Evolutionary conservation across 306 rosid genomes (phyloP), one percentile per base, ranked within the genome.

Genomic region (Gastrolobium villosum): DNA sequence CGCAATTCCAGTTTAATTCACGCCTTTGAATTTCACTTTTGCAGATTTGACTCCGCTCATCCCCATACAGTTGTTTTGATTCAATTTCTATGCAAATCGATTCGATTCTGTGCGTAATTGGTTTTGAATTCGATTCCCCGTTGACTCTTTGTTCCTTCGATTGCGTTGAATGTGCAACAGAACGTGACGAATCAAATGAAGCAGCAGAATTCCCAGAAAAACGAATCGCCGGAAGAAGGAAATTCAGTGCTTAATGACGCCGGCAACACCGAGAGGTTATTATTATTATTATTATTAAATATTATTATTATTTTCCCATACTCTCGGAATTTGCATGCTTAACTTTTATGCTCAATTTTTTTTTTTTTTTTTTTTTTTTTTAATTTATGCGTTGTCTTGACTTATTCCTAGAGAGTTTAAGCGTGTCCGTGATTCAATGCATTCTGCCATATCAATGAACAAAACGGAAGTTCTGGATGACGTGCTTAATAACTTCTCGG

Each of bases 391-490:
- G 61, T 63, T 37, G 34, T 20, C 26, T 56, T 65, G 39, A 30
- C 61, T 77, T 41, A n/a, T 36, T 70, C 10, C 13, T 46, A 94
- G 98, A 50, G 93, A 87, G 37, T 89, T 90, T 65, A 86, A 89
- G 72, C 81, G 68, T 69, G 97, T 92, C 0, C 85, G 89, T 5
- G 81, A 84, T 30, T 90, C 90, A n/a, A 90, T 94, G 97, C 89
- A 88, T 62, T 88, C 89, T 1, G 97, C 97, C 5, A 87, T 92
- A 40, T 88, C 97, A 8, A 81, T 88, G 93, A 84, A 80, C 80
- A 89, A 92, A 89, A 88, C 87, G 0, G 97, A 94, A 72, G 85
- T 88, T 75, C 81, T 90, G 43, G 99, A 92, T 80, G 82, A 82
- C 4, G 86, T 80, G 73, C 97, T 94, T 61, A 75, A 65, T 79